phyloP scores from a whole-genome alignment of 2,329 filamentous ascomycete genomes.

The Fusarium sacchari region DNA sequence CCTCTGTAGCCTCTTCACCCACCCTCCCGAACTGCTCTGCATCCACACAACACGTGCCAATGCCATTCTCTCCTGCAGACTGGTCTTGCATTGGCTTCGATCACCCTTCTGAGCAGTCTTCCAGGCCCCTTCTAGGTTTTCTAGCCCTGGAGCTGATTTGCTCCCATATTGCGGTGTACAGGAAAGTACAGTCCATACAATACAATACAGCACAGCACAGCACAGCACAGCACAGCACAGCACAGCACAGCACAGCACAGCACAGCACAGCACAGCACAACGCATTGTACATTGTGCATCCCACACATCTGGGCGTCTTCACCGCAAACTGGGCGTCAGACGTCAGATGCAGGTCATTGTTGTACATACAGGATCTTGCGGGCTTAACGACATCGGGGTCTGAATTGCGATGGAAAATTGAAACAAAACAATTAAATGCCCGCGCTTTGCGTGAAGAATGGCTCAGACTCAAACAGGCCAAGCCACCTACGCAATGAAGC shows the following conservation, averaged over 20 bases:
- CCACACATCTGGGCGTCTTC: neutral
- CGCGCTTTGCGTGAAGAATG: neutral
- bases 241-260: too few relatives aligned
- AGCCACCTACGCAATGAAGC: constrained; percentile 7
- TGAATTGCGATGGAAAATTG: neutral
- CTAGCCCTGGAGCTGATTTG: constrained; percentile 16
- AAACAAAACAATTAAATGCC: neutral
- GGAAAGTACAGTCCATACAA: neutral
- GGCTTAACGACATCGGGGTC: neutral
- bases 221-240: neutral
- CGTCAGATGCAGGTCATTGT: constrained; percentile 1
- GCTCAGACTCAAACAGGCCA: neutral
- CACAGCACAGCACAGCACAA: neutral
- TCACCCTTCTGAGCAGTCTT: constrained; percentile 13
- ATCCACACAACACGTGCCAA: constrained; percentile 21
- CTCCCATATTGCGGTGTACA: constrained; percentile 17
- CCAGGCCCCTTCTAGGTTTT: constrained; percentile 31
- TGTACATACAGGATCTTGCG: neutral
- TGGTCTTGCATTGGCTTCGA: constrained; percentile 31
- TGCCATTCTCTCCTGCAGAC: constrained; percentile 21
- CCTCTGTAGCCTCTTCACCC: neutral
- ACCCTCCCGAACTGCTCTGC: neutral
- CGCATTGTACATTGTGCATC: neutral
- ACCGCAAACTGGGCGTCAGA: neutral
- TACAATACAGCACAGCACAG: too few relatives aligned